Conservation (phyloP, 2,329 filamentous ascomycete genomes). For the Cercospora beticola region DNA sequence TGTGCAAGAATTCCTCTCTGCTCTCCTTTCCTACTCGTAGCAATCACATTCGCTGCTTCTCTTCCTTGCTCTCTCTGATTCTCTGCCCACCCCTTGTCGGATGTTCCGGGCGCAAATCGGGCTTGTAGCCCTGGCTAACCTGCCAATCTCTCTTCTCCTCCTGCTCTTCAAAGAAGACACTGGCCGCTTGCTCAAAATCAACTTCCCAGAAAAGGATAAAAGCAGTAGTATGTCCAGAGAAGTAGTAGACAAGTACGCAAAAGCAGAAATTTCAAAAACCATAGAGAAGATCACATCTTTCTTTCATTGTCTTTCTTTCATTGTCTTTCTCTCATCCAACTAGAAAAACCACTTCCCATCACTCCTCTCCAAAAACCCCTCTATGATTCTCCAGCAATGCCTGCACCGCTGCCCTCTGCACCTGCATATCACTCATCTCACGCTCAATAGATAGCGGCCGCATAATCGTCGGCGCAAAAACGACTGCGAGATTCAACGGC, state of each 20-base stretch:
- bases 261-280: neutral
- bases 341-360: neutral
- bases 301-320: neutral
- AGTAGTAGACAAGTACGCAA: neutral
- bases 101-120: too few relatives aligned
- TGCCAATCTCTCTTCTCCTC: too few relatives aligned
- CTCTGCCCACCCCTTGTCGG: too few relatives aligned
- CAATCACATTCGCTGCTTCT: too few relatives aligned
- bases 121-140: too few relatives aligned
- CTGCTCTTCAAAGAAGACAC: neutral
- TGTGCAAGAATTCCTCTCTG: too few relatives aligned
- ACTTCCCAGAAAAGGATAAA: neutral
- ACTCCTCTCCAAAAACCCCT: slow-evolving; percentile 61
- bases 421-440: slow-evolving; percentile 94
- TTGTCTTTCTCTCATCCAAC: neutral
- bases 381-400: slow-evolving; percentile 90
- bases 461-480: slow-evolving; percentile 98
- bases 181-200: neutral
- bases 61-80: too few relatives aligned
- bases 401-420: slow-evolving; percentile 88
- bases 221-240: neutral
- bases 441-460: slow-evolving; percentile 82
- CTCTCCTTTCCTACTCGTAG: too few relatives aligned
- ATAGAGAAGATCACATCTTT: neutral
- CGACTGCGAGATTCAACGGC: slow-evolving; percentile 90